Evolutionary conservation across 2,329 filamentous ascomycete genomes (phyloP).

Genomic region (Aspergillus transmontanensis): DNA sequence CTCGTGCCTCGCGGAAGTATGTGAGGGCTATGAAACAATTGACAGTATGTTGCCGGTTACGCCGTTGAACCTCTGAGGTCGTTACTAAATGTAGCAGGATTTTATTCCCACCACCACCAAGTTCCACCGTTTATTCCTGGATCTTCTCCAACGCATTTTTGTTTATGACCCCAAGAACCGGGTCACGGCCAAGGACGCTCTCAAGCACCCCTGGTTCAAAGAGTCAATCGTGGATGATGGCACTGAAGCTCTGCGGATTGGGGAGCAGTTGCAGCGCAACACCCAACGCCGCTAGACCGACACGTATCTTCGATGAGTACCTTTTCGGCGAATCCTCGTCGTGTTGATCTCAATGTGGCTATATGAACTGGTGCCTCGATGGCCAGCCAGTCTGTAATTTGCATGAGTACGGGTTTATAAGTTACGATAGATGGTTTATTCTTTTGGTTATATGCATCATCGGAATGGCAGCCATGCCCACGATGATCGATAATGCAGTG

Average conservation of each 20-base stretch:
- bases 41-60: slow-evolving; percentile 48
- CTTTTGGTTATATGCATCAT: slow-evolving; percentile 26
- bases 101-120: slow-evolving; percentile 62
- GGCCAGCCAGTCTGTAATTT: slow-evolving; percentile 10
- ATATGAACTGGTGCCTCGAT: slow-evolving; percentile 9
- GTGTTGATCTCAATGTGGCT: neutral
- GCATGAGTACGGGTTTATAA: slow-evolving; percentile 21
- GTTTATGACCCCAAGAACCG: slow-evolving; percentile 67
- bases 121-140: slow-evolving; percentile 66
- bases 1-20: slow-evolving; percentile 65
- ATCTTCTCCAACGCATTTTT: slow-evolving; percentile 64
- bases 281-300: slow-evolving; percentile 22
- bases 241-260: slow-evolving; percentile 64
- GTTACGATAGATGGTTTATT: slow-evolving; percentile 21
- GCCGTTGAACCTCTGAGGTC: neutral
- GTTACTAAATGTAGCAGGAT: slow-evolving; percentile 50
- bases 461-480: slow-evolving; percentile 7
- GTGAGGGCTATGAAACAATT: slow-evolving; percentile 69
- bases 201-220: slow-evolving; percentile 69
- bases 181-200: slow-evolving; percentile 65
- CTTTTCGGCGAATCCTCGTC: neutral
- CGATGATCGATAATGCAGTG: slow-evolving; percentile 13
- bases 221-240: slow-evolving; percentile 67
- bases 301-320: neutral
- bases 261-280: slow-evolving; percentile 44